These are phyloP conservation scores for Jatropha multifida DNA, from an alignment of 441 rosid species.

Conservation along the genomic window DNA sequence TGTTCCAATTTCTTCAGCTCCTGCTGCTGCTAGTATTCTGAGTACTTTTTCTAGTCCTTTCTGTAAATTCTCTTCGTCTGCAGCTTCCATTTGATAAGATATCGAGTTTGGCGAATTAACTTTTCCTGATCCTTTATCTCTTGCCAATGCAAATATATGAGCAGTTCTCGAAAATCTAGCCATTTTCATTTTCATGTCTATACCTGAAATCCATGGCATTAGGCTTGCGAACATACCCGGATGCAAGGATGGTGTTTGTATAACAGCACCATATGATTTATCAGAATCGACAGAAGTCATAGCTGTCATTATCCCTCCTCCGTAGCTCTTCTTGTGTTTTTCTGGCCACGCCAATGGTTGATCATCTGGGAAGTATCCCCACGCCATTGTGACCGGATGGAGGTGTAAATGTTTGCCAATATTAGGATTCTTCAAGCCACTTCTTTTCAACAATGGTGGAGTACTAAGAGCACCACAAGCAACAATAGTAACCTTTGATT, in stretches of 20 bases:
- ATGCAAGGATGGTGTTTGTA: constrained; percentile 76
- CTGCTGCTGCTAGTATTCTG: constrained; percentile 67
- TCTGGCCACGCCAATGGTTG: constrained; percentile 38
- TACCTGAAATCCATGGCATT: constrained; percentile 75
- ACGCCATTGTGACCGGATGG: constrained; percentile 83
- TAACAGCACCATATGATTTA: constrained; percentile 51
- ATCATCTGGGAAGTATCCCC: constrained; percentile 70
- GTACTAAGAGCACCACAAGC: constrained; percentile 82
- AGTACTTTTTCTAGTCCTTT: constrained; percentile 59
- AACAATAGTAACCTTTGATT: constrained; percentile 57
- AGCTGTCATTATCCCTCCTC: constrained; percentile 84
- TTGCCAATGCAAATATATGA: constrained; percentile 58
- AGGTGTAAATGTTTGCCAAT: constrained; percentile 70
- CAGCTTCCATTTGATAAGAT: constrained; percentile 41
- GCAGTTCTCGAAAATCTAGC: constrained; percentile 66
- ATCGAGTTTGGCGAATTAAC: constrained; percentile 42
- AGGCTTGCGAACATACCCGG: constrained; percentile 74
- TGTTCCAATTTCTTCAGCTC: constrained; percentile 85
- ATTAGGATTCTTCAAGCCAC: constrained; percentile 62
- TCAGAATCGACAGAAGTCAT: constrained; percentile 48
- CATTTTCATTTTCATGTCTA: constrained; percentile 59
- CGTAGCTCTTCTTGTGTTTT: constrained; percentile 58
- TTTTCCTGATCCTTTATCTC: constrained; percentile 68
- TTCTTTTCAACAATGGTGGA: constrained; percentile 52
- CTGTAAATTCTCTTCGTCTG: constrained; percentile 58